These are phyloP conservation scores for Wickerhamomyces sydowiorum DNA, from an alignment of 805 yeast species.

Conservation along the genomic window DNA sequence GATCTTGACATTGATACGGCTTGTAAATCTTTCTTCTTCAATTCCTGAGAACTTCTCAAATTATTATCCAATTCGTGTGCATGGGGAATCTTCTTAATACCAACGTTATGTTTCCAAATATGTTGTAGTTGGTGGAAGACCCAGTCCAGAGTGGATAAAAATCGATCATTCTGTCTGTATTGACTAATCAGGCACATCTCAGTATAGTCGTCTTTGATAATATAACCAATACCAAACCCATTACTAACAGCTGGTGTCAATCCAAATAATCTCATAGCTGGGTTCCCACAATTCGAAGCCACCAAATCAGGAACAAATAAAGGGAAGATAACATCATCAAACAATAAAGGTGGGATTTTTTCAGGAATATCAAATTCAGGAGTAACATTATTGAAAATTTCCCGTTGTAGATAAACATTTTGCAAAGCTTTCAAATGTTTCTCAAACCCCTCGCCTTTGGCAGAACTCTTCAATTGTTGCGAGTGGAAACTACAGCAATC, in stretches of 20 bases:
- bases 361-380: constrained; percentile 31
- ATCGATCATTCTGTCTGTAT: constrained; percentile 78
- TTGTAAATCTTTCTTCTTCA: background rate
- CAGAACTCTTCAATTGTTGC: constrained; percentile 41
- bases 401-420: constrained; percentile 46
- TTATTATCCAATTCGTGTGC: constrained; percentile 32
- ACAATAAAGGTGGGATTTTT: constrained; percentile 36
- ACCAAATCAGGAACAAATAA: constrained; percentile 36
- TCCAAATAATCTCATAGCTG: constrained; percentile 81
- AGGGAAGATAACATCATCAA: constrained; percentile 33
- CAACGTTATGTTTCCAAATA: constrained; percentile 30
- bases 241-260: constrained; percentile 84
- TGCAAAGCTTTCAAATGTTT: constrained; percentile 63
- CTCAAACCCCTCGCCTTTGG: constrained; percentile 65
- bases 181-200: constrained; percentile 83
- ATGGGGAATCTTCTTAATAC: constrained; percentile 18
- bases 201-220: constrained; percentile 74
- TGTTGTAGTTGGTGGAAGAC: constrained; percentile 56
- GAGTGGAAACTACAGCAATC: constrained; percentile 49
- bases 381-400: constrained; percentile 38
- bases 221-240: constrained; percentile 92
- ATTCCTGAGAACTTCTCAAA: constrained; percentile 6
- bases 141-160: constrained; percentile 66
- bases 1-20: constrained; percentile 16
- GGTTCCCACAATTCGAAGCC: constrained; percentile 86